Conservation (phyloP, 2,329 filamentous ascomycete species). For the Malbranchea zuffiana region DNA sequence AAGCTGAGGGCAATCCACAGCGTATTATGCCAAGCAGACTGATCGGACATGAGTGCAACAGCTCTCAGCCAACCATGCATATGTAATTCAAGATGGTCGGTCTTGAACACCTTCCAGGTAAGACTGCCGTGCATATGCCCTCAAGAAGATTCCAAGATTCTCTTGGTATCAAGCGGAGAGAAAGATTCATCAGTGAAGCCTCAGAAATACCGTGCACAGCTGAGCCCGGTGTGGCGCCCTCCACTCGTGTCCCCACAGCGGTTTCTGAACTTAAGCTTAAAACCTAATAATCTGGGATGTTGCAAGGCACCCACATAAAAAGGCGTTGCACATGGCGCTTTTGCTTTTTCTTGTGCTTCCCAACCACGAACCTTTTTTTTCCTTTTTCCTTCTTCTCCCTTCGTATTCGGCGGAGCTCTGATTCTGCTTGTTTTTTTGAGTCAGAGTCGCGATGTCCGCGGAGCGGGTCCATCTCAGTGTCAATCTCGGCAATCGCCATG, state of each 20-base stretch:
- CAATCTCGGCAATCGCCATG: no score
- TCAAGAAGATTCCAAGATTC: background rate
- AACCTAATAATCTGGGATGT: conserved; percentile 2
- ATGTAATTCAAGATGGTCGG: no score
- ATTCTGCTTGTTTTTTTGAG: background rate
- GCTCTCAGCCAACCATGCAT: no score
- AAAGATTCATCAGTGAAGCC: background rate
- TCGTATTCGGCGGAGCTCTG: background rate
- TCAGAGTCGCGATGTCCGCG: background rate
- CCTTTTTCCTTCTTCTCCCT: background rate
- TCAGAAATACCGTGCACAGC: background rate
- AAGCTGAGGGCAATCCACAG: no score
- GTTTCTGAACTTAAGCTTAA: conserved; percentile 10
- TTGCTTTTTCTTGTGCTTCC: no score
- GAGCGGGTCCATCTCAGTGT: no score
- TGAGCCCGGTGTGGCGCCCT: conserved; percentile 8
- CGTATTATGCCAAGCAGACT: no score
- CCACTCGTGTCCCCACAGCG: conserved; percentile 7
- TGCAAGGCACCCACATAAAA: conserved; percentile 8
- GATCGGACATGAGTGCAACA: no score
- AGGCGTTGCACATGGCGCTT: no score
- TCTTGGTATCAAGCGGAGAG: background rate
- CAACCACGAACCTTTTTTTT: background rate
- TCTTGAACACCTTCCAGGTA: no score
- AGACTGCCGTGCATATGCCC: no score